Percentiles rank a stretch among this genome's conserved stretches.
These are phyloP conservation scores for Xanthoconium purpureum DNA, from an alignment of 768 basidiomycete genomes.

Conservation along the genomic window DNA sequence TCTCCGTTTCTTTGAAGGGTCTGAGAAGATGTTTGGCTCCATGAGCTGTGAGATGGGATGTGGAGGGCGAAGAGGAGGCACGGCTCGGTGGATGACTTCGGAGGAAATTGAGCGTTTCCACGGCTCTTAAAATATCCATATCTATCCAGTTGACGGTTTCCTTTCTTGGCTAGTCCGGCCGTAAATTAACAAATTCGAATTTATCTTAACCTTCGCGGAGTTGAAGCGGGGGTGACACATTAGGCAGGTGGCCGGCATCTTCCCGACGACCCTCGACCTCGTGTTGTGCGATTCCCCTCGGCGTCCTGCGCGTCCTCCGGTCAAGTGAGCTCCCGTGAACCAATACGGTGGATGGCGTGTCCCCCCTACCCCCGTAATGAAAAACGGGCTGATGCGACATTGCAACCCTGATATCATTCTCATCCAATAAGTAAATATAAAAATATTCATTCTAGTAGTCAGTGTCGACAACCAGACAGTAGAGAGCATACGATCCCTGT, in stretches of 20 bases:
- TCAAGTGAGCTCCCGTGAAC: constrained; percentile 5
- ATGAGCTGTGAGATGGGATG: constrained; percentile 19
- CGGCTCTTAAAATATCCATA: constrained; percentile 15
- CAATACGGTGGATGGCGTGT: background rate
- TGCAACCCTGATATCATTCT: too few species aligned
- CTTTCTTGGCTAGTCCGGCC: constrained; percentile 24
- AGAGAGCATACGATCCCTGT: constrained; percentile 14
- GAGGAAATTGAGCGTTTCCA: constrained; percentile 11
- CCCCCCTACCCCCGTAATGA: background rate
- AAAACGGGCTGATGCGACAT: background rate
- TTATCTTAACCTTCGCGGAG: constrained; percentile 21
- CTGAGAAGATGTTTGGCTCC: constrained; percentile 28
- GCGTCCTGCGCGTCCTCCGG: constrained; percentile 1
- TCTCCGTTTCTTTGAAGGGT: constrained; percentile 53
- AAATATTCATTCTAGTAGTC: too few species aligned
- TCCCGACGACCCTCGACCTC: constrained; percentile 5
- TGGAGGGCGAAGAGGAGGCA: constrained; percentile 24
- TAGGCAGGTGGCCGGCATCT: constrained; percentile 8
- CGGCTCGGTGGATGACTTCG: constrained; percentile 18
- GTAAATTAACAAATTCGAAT: constrained; percentile 14
- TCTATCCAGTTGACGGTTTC: constrained; percentile 12
- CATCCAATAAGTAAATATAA: too few species aligned
- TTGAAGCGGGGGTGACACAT: constrained; percentile 13
- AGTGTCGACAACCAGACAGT: too few species aligned
- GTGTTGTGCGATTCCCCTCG: constrained; percentile 14